Conservation (phyloP, 345 rosid genomes). For the Melastoma malabathricum region DNA sequence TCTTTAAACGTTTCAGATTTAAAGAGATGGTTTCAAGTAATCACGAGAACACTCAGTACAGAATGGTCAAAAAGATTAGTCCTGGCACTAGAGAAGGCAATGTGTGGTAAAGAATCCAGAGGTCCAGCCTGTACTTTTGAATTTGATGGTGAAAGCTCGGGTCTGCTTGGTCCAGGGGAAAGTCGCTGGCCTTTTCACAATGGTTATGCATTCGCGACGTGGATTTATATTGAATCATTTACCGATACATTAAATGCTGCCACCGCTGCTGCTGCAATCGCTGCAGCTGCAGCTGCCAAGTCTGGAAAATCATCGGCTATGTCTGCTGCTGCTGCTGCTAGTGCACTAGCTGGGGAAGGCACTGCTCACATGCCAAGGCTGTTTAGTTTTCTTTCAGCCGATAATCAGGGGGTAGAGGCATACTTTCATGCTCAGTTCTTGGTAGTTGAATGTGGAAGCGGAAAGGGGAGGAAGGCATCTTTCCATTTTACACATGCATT, state of each 20-base stretch:
- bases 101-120: conserved; percentile 85
- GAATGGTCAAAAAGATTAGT: conserved; percentile 63
- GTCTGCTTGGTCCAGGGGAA: conserved; percentile 99
- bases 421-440: conserved; percentile 96
- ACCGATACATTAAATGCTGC: conserved; percentile 98
- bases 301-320: conserved; percentile 97
- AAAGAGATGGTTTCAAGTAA: conserved; percentile 67
- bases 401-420: conserved; percentile 95
- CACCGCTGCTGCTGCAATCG: conserved; percentile 95
- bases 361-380: conserved; percentile 96
- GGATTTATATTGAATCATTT: conserved; percentile 98
- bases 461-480: conserved; percentile 87
- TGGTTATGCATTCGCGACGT: conserved; percentile 92
- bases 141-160: conserved; percentile 99
- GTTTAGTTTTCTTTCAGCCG: conserved; percentile 93
- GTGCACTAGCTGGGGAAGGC: conserved; percentile 99
- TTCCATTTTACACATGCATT: conserved; percentile 98
- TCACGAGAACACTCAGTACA: conserved; percentile 43
- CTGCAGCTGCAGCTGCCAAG: conserved; percentile 95
- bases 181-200: conserved; percentile 95
- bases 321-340: conserved; percentile 99
- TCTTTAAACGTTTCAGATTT: conserved; percentile 76
- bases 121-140: conserved; percentile 91
- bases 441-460: conserved; percentile 93
- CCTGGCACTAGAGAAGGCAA: conserved; percentile 78